Conservation (phyloP, 2,329 filamentous ascomycete species). For the Aspergillus sp. region DNA sequence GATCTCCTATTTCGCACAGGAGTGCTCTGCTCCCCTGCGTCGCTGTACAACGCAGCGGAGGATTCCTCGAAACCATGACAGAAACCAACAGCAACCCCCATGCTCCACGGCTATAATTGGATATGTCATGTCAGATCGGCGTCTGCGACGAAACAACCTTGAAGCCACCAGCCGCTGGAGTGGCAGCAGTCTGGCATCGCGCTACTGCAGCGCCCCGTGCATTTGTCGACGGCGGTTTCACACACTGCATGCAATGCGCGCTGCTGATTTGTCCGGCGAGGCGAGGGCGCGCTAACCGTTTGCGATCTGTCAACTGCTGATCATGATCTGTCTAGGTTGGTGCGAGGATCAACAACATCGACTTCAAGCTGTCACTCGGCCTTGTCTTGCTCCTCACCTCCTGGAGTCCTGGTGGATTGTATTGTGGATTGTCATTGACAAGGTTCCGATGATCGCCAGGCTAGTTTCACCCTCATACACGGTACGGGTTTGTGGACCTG, state of each 20-base stretch:
- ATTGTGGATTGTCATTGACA: too few species aligned
- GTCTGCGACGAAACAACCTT: not conserved
- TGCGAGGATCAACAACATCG: not conserved
- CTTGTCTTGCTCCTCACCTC: too few species aligned
- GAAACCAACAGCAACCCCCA: not conserved
- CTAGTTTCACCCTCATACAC: not conserved
- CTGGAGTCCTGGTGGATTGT: too few species aligned
- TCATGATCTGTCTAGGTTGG: not conserved
- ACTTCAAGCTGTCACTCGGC: too few species aligned
- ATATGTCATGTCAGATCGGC: not conserved
- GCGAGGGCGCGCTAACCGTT: not conserved
- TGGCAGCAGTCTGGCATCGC: not conserved
- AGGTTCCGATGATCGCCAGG: not conserved
- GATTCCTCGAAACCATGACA: too few species aligned
- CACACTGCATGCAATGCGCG: not conserved
- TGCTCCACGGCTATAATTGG: not conserved
- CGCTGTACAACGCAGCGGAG: too few species aligned
- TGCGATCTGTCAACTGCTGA: constrained; percentile 1
- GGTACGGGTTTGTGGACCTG: too few species aligned
- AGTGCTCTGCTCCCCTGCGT: too few species aligned
- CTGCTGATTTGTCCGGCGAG: not conserved
- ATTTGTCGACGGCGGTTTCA: not conserved
- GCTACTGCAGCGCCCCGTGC: not conserved
- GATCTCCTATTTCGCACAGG: too few species aligned
- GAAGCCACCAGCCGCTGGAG: not conserved